Conservation (phyloP, 1,284 basidiomycete species). For the Boletellus sp. region DNA sequence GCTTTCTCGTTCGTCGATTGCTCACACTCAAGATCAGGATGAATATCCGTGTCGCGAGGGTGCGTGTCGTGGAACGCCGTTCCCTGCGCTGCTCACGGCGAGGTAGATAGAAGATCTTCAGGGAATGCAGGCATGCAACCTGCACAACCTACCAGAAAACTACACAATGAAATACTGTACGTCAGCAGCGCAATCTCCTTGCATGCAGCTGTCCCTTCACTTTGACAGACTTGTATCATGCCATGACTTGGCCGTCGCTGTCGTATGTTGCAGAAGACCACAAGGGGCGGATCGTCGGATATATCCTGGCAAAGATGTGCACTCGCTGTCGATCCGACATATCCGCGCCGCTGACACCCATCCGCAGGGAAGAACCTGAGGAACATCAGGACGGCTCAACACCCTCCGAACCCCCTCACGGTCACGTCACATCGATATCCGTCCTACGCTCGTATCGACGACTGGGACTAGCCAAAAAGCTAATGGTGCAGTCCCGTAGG, state of each 20-base stretch:
- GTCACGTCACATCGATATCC: conserved; percentile 94
- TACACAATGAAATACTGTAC: conserved; percentile 92
- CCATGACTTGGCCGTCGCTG: conserved; percentile 92
- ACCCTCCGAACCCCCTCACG: conserved; percentile 60
- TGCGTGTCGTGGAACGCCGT: conserved; percentile 29
- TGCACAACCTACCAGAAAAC: conserved; percentile 92
- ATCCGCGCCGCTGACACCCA: conserved; percentile 6
- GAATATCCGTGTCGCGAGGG: conserved; percentile 57
- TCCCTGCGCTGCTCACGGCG: conserved; percentile 17
- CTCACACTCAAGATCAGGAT: conserved; percentile 30
- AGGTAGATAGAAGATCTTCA: conserved; percentile 58
- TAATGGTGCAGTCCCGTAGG: conserved; percentile 92
- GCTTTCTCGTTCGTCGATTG: background rate
- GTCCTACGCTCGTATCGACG: conserved; percentile 89
- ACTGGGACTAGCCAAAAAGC: conserved; percentile 86
- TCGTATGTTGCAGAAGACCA: conserved; percentile 96
- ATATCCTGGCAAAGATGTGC: conserved; percentile 97
- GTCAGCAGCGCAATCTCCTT: conserved; percentile 11
- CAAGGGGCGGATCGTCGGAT: conserved; percentile 91
- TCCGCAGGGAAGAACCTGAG: conserved; percentile 43
- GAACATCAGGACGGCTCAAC: conserved; percentile 24
- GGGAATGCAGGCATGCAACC: conserved; percentile 91
- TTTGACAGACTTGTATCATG: conserved; percentile 85
- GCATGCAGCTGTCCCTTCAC: conserved; percentile 19
- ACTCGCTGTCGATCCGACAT: conserved; percentile 10